Evolutionary conservation across 2,329 filamentous ascomycete species (phyloP), one percentile per base, ranked within the genome.

Genomic region (Dactylellina haptotyla): DNA sequence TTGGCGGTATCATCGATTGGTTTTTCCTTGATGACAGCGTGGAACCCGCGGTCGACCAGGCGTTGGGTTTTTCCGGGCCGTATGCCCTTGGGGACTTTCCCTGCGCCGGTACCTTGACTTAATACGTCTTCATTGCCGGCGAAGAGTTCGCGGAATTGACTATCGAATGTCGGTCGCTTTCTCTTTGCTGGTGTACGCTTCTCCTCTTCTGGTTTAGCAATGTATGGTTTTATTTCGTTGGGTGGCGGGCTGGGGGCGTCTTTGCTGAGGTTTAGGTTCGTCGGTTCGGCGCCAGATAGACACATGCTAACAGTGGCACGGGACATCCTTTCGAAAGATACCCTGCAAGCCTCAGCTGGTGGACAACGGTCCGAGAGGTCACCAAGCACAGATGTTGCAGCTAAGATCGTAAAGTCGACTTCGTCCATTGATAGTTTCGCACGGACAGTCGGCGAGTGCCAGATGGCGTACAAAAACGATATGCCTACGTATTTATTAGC

Each of bases 271-370:
- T 80, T 80, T 26, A 81, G 77, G 14, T 41, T 59, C 30, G 61
- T 46, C 45, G 63, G 59, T 45, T 75, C 70, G n/a, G 57, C 30
- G 30, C 58, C 61, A 1, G 90, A 91, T 80, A 93, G 89, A 77
- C 91, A 93, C 93, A 97, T 97, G 79, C 94, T 92, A 54, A 98
- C 90, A 0, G 94, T 98, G 8, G 93, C 93, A 82, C 95, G 96
- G 78, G 92, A 93, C 83, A 97, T 98, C 39, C 94, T 88, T 78
- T 96, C 92, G 79, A 98, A 97, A 0, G 95, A 93, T 80, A 98
- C 93, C 12, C 93, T 88, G 80, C 94, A 98, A 9, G 93, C 92
- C 83, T 97, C 93, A 30, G 94, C 94, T 0, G 94, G 94, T 0
- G 94, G 93, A 77, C 95, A 98, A 80, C 97, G 97, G 76, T 96